Evolutionary conservation across 768 basidiomycete species (phyloP), one percentile per base, ranked within the genome.

Genomic region (Naganishia vaughanmartiniae): DNA sequence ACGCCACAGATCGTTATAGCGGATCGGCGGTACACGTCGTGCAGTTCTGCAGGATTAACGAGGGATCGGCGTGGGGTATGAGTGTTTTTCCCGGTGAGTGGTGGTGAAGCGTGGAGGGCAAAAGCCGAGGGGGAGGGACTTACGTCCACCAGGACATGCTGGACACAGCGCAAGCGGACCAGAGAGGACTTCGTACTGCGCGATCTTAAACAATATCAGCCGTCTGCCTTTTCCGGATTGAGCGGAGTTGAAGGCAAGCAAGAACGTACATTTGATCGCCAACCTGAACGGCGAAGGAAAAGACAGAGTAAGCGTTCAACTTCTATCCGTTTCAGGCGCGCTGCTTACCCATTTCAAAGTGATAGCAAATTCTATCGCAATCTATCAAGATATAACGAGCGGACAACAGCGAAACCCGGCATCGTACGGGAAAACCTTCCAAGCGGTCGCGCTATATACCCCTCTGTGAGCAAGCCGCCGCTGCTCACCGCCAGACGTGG

Each of bases 171-270:
- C 34, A 4, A 58, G 21, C 2, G 57, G 57, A 33, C 57, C 57
- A 7, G 57, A 58, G 21, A 58, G 57, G n/a, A 58, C n/a, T 36
- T 58, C 33, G 57, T 58, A 58, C 57, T 58, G 55, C 34, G 34
- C 30, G n/a, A 12, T 15, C 7, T n/a, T 4, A 51, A 26, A 21
- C n/a, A n/a, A 24, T 51, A 51, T 51, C 24, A 51, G 48, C 42
- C 48, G 15, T 42, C 7, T 24, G 24, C 24, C 7, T n/a, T n/a
- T 26, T n/a, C 24, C 48, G n/a, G 2, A 3, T 7, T 7, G 24
- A 26, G 4, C 1, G 2, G 7, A 14, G 21, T 24, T 1, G n/a
- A 24, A n/a, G 1, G 42, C 10, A 42, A 9, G 42, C 2, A 15
- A 7, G 48, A 7, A 51, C 48, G 48, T n/a, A 51, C 48, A 26